These are phyloP conservation scores for Laguncularia racemosa DNA, from an alignment of 345 rosid species.

Conservation along the genomic window DNA sequence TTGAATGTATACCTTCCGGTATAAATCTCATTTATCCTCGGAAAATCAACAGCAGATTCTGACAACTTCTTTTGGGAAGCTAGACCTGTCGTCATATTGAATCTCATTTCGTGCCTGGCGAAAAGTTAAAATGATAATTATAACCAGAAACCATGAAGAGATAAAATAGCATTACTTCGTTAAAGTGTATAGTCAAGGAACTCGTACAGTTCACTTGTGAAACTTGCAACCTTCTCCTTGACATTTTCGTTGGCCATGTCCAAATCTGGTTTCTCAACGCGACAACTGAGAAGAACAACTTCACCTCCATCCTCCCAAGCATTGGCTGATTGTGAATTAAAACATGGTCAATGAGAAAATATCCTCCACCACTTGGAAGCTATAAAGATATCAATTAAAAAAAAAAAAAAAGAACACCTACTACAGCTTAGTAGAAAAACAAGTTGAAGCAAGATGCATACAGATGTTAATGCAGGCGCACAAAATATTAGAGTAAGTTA, in stretches of 20 bases:
- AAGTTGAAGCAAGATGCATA: no score
- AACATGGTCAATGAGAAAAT: conserved; percentile 8
- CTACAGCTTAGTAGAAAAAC: no score
- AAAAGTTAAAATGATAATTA: conserved; percentile 9
- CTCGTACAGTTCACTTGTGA: conserved; percentile 65
- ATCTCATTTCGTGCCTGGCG: conserved; percentile 85
- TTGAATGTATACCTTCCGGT: conserved; percentile 54
- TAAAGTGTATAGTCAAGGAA: neutral
- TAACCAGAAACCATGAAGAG: conserved; percentile 3
- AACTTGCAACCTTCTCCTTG: conserved; percentile 63
- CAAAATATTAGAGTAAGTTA: no score
- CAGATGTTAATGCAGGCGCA: no score
- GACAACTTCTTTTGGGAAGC: conserved; percentile 83
- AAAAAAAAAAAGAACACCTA: no score
- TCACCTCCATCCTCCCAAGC: conserved; percentile 99
- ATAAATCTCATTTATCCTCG: conserved; percentile 72
- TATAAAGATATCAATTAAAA: no score
- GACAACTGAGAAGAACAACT: conserved; percentile 80
- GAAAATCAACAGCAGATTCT: conserved; percentile 84
- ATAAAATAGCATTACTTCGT: neutral
- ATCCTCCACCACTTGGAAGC: no score
- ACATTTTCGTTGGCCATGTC: conserved; percentile 66
- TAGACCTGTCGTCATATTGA: conserved; percentile 76
- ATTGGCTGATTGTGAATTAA: conserved; percentile 45
- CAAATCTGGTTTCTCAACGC: conserved; percentile 67